Percentiles rank a stretch among this genome's conserved stretches.
phyloP scores from a whole-genome alignment of 352 stramenopile genomes.

The Phytophthora rubi region DNA sequence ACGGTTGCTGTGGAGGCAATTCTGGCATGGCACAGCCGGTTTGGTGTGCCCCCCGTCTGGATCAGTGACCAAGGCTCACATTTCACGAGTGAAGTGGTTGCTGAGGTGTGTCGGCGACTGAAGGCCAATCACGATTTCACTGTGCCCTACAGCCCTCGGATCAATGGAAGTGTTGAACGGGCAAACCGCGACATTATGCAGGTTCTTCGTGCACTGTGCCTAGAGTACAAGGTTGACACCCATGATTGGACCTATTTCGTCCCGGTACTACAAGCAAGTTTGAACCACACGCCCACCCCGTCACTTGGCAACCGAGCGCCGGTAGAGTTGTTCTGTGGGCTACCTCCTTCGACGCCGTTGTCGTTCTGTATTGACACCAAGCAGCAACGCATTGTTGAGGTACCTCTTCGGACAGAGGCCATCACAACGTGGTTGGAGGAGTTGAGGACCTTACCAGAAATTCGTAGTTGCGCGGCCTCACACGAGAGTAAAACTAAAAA shows the following conservation, averaged over 20 bases:
- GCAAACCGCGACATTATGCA: not conserved
- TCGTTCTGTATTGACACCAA: too few relatives aligned
- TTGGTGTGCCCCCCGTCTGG: not conserved
- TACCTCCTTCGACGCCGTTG: too few relatives aligned
- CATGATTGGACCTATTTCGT: not conserved
- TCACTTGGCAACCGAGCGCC: not conserved
- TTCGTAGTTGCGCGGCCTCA: too few relatives aligned
- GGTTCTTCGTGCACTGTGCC: not conserved
- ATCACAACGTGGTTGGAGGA: too few relatives aligned
- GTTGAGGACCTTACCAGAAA: too few relatives aligned
- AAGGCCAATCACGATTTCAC: constrained; percentile 2
- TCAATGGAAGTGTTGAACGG: constrained; percentile 5
- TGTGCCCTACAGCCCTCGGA: constrained; percentile 3
- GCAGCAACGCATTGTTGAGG: too few relatives aligned
- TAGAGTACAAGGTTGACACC: not conserved
- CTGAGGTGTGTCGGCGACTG: not conserved
- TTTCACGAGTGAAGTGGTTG: constrained; percentile 2
- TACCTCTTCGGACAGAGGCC: too few relatives aligned
- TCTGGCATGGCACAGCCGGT: not conserved
- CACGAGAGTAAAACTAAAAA: too few relatives aligned
- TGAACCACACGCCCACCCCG: not conserved
- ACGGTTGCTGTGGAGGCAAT: not conserved
- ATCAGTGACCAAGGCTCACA: constrained; percentile 10
- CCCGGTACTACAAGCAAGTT: not conserved
- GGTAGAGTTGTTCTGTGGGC: constrained; percentile 1